Evolutionary conservation across 148 eudicot genomes (phyloP), one percentile per base, ranked within the genome.

Genomic region (Fagopyrum esculentum): DNA sequence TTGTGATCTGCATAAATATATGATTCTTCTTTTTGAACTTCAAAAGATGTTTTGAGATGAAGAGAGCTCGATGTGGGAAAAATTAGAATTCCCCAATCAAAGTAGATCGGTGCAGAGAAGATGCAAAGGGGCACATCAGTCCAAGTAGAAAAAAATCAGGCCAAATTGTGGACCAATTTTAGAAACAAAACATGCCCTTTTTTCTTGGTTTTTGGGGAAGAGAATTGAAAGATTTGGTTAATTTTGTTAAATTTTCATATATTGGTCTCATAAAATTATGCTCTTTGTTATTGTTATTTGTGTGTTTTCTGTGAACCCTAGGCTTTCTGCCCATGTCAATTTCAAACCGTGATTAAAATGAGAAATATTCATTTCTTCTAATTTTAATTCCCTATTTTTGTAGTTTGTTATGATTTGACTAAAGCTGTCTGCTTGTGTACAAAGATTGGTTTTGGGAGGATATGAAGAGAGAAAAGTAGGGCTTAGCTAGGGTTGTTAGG

Each of bases 401-500:
- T 60, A 22, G 30, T 60, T 55, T 9, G 61, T 7, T 6, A 60
- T 57, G 7, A 57, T 1, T 57, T 61, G 68, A 61, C 10, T 61
- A 61, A 35, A 9, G 60, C 8, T 55, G 60, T 55, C 60, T 55
- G 16, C 17, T 55, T 55, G 60, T 55, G 60, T n/a, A 55, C 60
- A 29, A 29, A 57, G 35, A 57, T 26, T 29, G 43, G 43, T 26
- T 9, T 61, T 29, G 43, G 71, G 47, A 40, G 71, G 45, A 5
- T 35, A 35, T 16, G 60, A 15, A 3, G 60, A n/a, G 60, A n/a
- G 22, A 15, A 4, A n/a, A 6, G 3, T 66, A 66, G 71, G 71
- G 71, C 46, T 66, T 66, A 66, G 46, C 19, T 66, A 66, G 71
- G 71, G 71, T 66, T 66, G 71, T 66, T 66, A 61, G 69, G 29